Evolutionary conservation across 1,284 basidiomycete species (phyloP), one percentile per base, ranked within the genome.

Genomic region (Fistulina hepatica): DNA sequence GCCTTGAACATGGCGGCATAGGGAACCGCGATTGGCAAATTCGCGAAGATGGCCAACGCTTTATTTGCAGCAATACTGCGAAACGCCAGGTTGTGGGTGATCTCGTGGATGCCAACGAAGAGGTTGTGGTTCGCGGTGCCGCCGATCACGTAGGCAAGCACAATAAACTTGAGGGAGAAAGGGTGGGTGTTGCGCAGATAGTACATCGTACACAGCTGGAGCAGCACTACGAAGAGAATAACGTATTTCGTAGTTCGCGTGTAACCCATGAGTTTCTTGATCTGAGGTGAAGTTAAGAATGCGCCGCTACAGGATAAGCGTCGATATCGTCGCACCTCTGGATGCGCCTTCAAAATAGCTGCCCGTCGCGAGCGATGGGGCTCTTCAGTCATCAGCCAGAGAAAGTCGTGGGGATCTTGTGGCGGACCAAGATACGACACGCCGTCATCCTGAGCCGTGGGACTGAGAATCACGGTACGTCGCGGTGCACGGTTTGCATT

Each of bases 341-440:
- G 94, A 55, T 98, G 92, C 0, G 84, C 81, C 55, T 93, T 92
- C 62, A 98, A 73, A 44, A 98, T 97, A 7, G 79, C 86, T 63
- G 78, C 79, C 34, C 94, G 67, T 33, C 94, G 67, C 15, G 81
- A 77, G 21, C 92, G 74, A 58, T 98, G 95, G 5, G 94, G 94
- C 57, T 98, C 95, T 59, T 98, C 94, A 1, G 90, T 97, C 74
- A 95, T 85, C 40, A 94, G 61, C 94, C 94, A 98, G 21, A 97
- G 65, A 52, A 92, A 92, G 51, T 92, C 88, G 1, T 69, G 58
- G 0, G 83, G 78, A 48, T 85, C 73, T 52, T 76, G 76, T 0
- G 80, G 81, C 1, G 71, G 71, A 4, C 59, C 67, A 13, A 63
- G 52, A 46, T 72, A 56, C 11, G 56, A 53, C 34, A 52, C 55